These are phyloP conservation scores for Debaryomycetaceae sp. DNA, from an alignment of 1,139 yeast species.

Conservation along the genomic window DNA sequence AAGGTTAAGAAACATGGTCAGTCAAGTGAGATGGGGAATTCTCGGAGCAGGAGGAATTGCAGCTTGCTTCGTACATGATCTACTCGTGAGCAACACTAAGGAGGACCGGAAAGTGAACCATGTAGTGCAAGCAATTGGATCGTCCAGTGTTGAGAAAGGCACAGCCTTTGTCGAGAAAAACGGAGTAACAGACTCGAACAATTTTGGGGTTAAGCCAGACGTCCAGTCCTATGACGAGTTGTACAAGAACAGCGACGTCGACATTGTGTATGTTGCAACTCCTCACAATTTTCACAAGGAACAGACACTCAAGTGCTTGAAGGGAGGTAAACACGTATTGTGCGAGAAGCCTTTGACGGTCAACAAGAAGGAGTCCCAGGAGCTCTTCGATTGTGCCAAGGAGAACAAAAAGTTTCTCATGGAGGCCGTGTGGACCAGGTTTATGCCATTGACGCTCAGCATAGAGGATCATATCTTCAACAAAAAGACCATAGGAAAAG, in stretches of 20 bases:
- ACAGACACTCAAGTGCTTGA: conserved; percentile 46
- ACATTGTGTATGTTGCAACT: conserved; percentile 56
- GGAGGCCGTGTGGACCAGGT: conserved; percentile 70
- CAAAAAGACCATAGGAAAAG: conserved; percentile 45
- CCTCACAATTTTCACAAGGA: conserved; percentile 57
- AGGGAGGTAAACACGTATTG: conserved; percentile 50
- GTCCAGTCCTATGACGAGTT: conserved; percentile 31
- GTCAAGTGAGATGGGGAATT: conserved; percentile 36
- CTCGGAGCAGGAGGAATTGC: conserved; percentile 48
- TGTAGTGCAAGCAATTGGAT: conserved; percentile 29
- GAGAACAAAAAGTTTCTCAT: conserved; percentile 46
- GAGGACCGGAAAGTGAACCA: conserved; percentile 19
- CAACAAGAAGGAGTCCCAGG: conserved; percentile 44
- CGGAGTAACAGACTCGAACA: conserved; percentile 11
- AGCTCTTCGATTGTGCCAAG: conserved; percentile 44
- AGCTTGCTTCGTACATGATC: conserved; percentile 35
- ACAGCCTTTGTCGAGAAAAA: conserved; percentile 19
- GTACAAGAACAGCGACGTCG: conserved; percentile 42
- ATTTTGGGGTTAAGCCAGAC: conserved; percentile 17
- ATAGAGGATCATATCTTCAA: conserved; percentile 40
- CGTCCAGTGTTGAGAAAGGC: conserved; percentile 26
- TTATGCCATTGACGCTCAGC: conserved; percentile 47
- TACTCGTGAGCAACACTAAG: conserved; percentile 24
- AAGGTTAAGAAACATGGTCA: conserved; percentile 10
- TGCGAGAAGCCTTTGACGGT: conserved; percentile 63